phyloP scores from a whole-genome alignment of 1,284 basidiomycete species.

The Meripilus lineatus region DNA sequence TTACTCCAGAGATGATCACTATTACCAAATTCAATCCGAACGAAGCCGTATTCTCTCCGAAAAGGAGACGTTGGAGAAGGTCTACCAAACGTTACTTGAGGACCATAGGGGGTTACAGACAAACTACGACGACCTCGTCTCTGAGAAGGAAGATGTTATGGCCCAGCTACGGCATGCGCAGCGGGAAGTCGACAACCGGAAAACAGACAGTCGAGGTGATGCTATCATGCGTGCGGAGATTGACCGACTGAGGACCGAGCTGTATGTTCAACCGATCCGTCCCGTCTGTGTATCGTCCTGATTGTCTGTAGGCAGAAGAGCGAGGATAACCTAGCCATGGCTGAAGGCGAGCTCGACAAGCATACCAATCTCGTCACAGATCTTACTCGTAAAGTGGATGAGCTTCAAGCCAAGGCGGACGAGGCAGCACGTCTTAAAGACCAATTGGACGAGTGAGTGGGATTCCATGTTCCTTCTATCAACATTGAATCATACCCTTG shows the following conservation, averaged over 20 bases:
- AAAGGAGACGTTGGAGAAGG: constrained; percentile 78
- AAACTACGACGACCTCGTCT: constrained; percentile 59
- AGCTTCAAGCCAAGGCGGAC: constrained; percentile 76
- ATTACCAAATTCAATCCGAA: constrained; percentile 79
- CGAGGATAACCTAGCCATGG: constrained; percentile 79
- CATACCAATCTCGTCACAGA: constrained; percentile 66
- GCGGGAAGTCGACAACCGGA: constrained; percentile 49
- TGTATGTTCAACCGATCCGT: constrained; percentile 54
- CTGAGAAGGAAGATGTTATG: constrained; percentile 70
- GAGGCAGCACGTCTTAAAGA: constrained; percentile 82
- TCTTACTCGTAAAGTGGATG: constrained; percentile 75
- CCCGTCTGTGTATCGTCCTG: constrained; percentile 8
- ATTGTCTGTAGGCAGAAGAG: constrained; percentile 71
- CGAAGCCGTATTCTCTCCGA: constrained; percentile 68
- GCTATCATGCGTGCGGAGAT: constrained; percentile 72
- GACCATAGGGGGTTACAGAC: constrained; percentile 73
- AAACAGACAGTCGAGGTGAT: constrained; percentile 64
- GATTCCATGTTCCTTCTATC: constrained; percentile 8
- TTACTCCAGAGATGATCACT: constrained; percentile 71
- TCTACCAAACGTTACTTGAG: constrained; percentile 70
- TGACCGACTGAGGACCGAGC: constrained; percentile 70
- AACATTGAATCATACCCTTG: background rate
- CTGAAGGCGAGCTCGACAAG: constrained; percentile 78
- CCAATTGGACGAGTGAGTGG: constrained; percentile 87
- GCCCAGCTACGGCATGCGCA: constrained; percentile 52